Base-by-base conservation (phyloP, 2,329 filamentous ascomycete genomes). In the Pseudonectria buxi region DNA sequence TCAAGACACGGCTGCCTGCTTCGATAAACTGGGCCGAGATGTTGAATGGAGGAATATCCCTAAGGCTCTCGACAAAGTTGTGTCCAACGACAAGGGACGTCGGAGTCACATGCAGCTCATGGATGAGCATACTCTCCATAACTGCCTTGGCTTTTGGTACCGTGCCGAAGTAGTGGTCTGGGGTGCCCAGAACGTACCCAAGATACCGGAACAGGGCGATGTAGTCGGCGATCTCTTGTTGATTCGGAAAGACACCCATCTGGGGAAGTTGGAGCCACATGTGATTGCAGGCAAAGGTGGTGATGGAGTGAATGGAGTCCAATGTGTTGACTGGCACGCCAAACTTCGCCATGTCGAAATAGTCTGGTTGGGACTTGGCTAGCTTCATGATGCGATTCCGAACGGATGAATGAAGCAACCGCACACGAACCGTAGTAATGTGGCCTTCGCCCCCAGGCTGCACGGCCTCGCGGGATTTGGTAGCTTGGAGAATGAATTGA, bases 251-350 rank as follows among this genome's bases (percentile, higher is more conserved):
- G 27, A 84, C 71, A 0, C 80, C 80, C 58, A 82, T 78, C 2
- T 72, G 66, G 0, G 80, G 81, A 2, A 83, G 65, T 30, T 71
- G 71, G 1, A 81, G 53, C 69, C 71, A 83, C 42, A 82, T 69
- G 18, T 82, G 61, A 1, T 71, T 71, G 14, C 72, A 70, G n/a
- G 70, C 76, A 49, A 83, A 84, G 0, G 74, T 78, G 7, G 67
- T 64, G 40, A 83, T 78, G 1, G 79, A 81, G 4, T 67, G 75
- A 25, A 83, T 75, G 28, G 68, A 75, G 50, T 84, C 80, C 0
- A 84, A 63, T 25, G 77, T 73, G 42, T 80, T 83, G 48, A 81
- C 71, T 1, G 81, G 81, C 1, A 80, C 64, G 1, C 81, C 81
- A 49, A 67, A 72, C 32, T 70, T 64, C 14, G 70, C 61, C 1